Base-by-base conservation (phyloP, 306 rosid genomes). In the Vigna angularis region DNA sequence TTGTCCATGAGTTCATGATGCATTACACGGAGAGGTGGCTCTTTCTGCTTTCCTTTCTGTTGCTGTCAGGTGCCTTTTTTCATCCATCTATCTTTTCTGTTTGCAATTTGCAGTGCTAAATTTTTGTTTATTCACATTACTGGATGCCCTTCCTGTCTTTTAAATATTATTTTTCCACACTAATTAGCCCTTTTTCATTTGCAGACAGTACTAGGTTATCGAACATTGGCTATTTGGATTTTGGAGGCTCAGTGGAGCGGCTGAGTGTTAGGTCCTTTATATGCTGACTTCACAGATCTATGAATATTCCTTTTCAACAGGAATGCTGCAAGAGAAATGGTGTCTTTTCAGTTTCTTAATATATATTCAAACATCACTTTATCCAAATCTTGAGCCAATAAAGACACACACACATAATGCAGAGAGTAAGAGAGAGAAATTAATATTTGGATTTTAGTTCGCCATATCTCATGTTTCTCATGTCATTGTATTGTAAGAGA, bases 271-370 rank as follows among this genome's bases (percentile, higher is more conserved):
- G 83, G 53, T 77, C 68, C 79, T 61, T 77, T 78, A 57, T 42
- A 34, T 83, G 79, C 73, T 79, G 70, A 83, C 72, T 42, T 20
- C 70, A 61, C 66, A 83, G 91, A 91, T 89, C 89, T 75, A 80
- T 80, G 88, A 86, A 67, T 84, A 77, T 91, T 85, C 85, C 49
- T 79, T 66, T 77, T 48, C 63, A 75, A 66, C 70, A 79, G 64
- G 53, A 42, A 52, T 56, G 67, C 72, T 67, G 14, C 14, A 74
- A 57, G 78, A 45, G 30, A 66, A 74, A 77, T 81, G 70, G 87
- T 72, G 64, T 75, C 81, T 83, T 75, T 76, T 81, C 82, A 61
- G 75, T 62, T 83, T 81, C 82, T 61, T 83, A 62, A 52, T 85
- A 45, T 53, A 73, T 71, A 44, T 71, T 58, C 61, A 80, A 32